Evolutionary conservation across 1,284 basidiomycete species (phyloP).

Genomic region (Sphagnurus paluster): DNA sequence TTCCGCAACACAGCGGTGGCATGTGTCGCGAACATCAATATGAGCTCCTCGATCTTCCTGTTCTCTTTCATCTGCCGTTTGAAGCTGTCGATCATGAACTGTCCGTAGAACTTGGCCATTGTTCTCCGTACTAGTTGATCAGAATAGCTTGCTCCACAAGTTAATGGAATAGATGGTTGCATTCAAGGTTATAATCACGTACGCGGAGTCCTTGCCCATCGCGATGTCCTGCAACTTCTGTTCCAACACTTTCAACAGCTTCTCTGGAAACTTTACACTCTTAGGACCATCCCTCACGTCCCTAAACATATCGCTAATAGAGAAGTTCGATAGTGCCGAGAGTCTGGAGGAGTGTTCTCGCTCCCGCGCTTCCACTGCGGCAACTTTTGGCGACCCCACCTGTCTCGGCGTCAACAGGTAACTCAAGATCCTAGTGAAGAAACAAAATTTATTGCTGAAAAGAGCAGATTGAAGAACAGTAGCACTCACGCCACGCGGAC

Average conservation of each 20-base stretch:
- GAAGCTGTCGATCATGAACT: constrained; percentile 83
- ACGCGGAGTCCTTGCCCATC: constrained; percentile 88
- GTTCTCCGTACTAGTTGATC: constrained; percentile 87
- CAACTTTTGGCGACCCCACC: constrained; percentile 34
- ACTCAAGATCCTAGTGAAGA: constrained; percentile 54
- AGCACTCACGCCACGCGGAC: constrained; percentile 71
- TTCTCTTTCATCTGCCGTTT: constrained; percentile 92
- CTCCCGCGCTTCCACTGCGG: constrained; percentile 38
- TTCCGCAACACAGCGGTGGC: constrained; percentile 86
- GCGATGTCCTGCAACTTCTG: constrained; percentile 86
- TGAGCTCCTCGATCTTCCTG: constrained; percentile 95
- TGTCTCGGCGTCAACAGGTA: constrained; percentile 69
- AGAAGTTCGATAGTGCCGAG: constrained; percentile 75
- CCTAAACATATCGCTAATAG: constrained; percentile 82
- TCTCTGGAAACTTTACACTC: constrained; percentile 90
- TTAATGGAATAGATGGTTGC: constrained; percentile 2
- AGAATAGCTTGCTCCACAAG: constrained; percentile 59
- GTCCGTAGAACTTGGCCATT: constrained; percentile 89
- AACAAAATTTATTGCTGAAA: neutral
- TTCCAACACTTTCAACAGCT: constrained; percentile 86
- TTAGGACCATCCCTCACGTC: constrained; percentile 74
- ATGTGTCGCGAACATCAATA: constrained; percentile 92
- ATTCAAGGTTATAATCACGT: constrained; percentile 33
- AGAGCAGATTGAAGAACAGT: neutral
- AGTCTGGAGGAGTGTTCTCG: constrained; percentile 67